These are phyloP conservation scores for Gyromitra esculenta DNA, from an alignment of 2,329 filamentous ascomycete genomes.

Conservation along the genomic window DNA sequence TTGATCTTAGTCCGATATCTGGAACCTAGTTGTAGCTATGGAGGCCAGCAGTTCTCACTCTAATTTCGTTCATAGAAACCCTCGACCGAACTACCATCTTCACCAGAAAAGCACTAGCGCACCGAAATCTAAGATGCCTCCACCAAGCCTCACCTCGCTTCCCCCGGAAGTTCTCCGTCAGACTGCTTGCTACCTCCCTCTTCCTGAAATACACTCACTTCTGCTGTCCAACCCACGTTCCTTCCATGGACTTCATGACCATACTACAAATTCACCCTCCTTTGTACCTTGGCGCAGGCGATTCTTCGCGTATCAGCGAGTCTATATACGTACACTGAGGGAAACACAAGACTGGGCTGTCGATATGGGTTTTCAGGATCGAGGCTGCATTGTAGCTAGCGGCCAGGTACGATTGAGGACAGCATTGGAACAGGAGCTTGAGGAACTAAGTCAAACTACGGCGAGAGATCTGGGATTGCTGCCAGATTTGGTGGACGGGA, in stretches of 20 bases:
- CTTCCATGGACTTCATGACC: slow-evolving; percentile 8
- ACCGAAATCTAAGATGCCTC: background rate
- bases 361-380: background rate
- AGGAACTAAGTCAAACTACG: slow-evolving; percentile 12
- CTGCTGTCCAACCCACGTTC: slow-evolving; percentile 17
- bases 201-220: slow-evolving; percentile 12
- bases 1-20: background rate
- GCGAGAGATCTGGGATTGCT: slow-evolving; percentile 24
- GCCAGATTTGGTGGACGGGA: background rate
- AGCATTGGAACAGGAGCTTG: slow-evolving; percentile 23
- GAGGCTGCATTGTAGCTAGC: background rate
- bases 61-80: background rate
- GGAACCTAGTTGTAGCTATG: background rate
- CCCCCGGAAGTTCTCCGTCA: slow-evolving; percentile 35
- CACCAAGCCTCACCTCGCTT: slow-evolving; percentile 10
- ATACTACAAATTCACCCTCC: slow-evolving; percentile 16
- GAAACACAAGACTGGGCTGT: slow-evolving; percentile 3
- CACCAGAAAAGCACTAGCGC: background rate
- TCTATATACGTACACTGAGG: slow-evolving; percentile 6
- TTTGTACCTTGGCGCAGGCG: slow-evolving; percentile 36
- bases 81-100: background rate
- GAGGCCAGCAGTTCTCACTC: background rate
- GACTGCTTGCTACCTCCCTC: slow-evolving; percentile 27
- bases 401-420: slow-evolving; percentile 1
- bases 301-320: slow-evolving; percentile 16